Base-by-base conservation (phyloP, 345 rosid species). In the Lepidium sativum region DNA sequence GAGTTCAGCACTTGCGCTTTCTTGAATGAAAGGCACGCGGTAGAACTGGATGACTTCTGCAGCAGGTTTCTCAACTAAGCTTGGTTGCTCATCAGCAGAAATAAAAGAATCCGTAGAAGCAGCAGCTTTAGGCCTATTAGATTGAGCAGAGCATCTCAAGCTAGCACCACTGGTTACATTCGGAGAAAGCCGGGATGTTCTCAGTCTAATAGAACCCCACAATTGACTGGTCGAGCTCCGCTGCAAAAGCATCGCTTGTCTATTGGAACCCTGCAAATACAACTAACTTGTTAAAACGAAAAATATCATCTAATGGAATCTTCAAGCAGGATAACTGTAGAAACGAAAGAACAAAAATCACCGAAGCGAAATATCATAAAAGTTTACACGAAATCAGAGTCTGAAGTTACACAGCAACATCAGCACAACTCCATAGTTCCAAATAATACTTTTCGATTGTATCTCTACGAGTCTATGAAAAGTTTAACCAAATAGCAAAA, bases 11-110 rank as follows among this genome's bases (percentile, higher is more conserved):
- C 80, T 80, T 0, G 94, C 96, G 63, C 81, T 78, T 56, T 89
- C 95, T 75, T 89, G 95, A 67, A 92, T 76, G 69, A 87, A 67
- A 0, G 98, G 98, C 18, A 84, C 44, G 0, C 97, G 96, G 60
- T 73, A 89, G 34, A 86, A 89, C 68, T 87, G 92, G 40, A 87
- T 61, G 53, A 92, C 80, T 64, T 83, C 80, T 6, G 73, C 53
- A 14, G 80, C 82, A 51, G 96, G 87, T 60, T 79, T 83, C 57
- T 83, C 86, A 61, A 73, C 72, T 56, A 82, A 76, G 31, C 72
- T 61, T 3, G 76, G 63, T 18, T 71, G 74, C 63, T 84, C 89
- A 60, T 75, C 84, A 38, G 78, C 80, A 29, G 81, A 70, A 54
- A 69, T 59, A 21, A 70, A 52, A 45, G 63, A 70, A 42, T 49